phyloP scores from a whole-genome alignment of 2,329 filamentous ascomycete species.

The Dissoconium aciculare region DNA sequence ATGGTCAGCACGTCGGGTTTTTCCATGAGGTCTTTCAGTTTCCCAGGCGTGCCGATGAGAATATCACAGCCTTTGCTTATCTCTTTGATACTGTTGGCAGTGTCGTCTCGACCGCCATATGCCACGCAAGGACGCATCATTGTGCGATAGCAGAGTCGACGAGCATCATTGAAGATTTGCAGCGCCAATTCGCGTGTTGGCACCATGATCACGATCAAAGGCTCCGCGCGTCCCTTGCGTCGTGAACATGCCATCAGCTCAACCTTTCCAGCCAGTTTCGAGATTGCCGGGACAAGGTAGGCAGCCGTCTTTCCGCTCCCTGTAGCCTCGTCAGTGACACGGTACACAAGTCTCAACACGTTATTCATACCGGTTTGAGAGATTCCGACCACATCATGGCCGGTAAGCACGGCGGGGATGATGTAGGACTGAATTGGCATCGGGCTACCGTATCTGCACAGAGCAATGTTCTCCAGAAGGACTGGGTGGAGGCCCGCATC shows the following conservation, averaged over 20 bases:
- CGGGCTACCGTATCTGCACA: conserved; percentile 55
- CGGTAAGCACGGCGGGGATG: conserved; percentile 61
- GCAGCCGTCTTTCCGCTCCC: conserved; percentile 94
- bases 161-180: conserved; percentile 89
- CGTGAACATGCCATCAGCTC: conserved; percentile 71
- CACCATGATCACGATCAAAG: conserved; percentile 68
- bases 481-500: conserved; percentile 73
- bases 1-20: conserved; percentile 55
- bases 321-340: conserved; percentile 25
- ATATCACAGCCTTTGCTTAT: conserved; percentile 77
- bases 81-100: conserved; percentile 54
- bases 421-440: conserved; percentile 82
- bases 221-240: conserved; percentile 56
- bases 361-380: conserved; percentile 69
- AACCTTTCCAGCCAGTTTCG: conserved; percentile 87
- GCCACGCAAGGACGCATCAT: conserved; percentile 85
- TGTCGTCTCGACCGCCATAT: conserved; percentile 72
- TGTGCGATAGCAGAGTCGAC: conserved; percentile 83
- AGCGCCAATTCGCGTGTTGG: conserved; percentile 83
- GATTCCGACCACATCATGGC: conserved; percentile 71
- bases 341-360: background rate
- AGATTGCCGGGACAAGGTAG: conserved; percentile 77
- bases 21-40: conserved; percentile 70
- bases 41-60: conserved; percentile 74
- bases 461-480: conserved; percentile 61